phyloP scores from a whole-genome alignment of 768 basidiomycete species.

The Pleurotus pulmonarius region DNA sequence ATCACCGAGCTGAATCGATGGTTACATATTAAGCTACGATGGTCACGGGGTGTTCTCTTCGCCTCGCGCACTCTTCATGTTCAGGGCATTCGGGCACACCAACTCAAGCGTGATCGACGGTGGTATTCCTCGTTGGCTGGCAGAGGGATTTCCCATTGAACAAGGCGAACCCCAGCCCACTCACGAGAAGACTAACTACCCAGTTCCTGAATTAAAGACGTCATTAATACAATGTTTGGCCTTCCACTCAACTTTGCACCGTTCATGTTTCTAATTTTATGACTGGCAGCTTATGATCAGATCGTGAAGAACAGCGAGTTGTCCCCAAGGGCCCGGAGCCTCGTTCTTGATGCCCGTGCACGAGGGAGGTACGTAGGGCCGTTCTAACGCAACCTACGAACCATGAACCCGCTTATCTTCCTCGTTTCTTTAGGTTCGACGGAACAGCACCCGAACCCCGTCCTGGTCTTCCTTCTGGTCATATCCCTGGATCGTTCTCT shows the following conservation, averaged over 20 bases:
- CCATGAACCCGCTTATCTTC: neutral
- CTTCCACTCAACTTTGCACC: constrained; percentile 8
- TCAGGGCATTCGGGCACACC: constrained; percentile 85
- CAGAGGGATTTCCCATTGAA: constrained; percentile 58
- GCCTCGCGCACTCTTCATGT: constrained; percentile 92
- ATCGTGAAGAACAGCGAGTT: constrained; percentile 67
- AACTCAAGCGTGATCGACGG: constrained; percentile 89
- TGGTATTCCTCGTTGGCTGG: constrained; percentile 82
- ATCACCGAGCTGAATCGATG: neutral
- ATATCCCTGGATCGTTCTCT: constrained; percentile 85
- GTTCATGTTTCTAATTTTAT: neutral
- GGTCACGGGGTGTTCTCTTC: constrained; percentile 87
- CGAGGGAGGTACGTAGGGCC: constrained; percentile 58
- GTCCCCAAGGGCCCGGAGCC: constrained; percentile 28
- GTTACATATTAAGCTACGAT: constrained; percentile 61
- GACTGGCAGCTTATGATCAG: constrained; percentile 67
- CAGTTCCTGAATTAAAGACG: constrained; percentile 48
- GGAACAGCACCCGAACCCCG: constrained; percentile 89
- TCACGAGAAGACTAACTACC: constrained; percentile 33
- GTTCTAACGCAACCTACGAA: neutral
- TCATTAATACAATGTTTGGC: constrained; percentile 50
- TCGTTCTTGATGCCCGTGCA: constrained; percentile 88
- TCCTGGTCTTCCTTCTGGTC: constrained; percentile 82
- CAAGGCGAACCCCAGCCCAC: constrained; percentile 25
- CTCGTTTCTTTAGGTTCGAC: constrained; percentile 51